Percentiles rank a stretch among this genome's conserved stretches.
phyloP scores from a whole-genome alignment of 768 basidiomycete species.

The Boletus insuetus region DNA sequence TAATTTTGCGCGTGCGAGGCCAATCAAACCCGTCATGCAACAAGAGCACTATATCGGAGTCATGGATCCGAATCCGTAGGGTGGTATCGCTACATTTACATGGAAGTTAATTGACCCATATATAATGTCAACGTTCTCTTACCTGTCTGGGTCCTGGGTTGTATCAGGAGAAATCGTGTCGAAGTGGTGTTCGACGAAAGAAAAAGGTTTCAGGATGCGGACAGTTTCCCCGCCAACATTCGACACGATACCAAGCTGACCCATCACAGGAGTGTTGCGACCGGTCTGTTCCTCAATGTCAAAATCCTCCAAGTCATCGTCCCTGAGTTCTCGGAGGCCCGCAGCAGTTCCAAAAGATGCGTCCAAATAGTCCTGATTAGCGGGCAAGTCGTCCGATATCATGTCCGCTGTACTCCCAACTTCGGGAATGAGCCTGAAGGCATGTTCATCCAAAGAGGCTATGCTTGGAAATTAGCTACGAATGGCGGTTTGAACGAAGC shows the following conservation, averaged over 20 bases:
- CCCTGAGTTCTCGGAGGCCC: constrained; percentile 67
- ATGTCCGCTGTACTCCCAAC: constrained; percentile 81
- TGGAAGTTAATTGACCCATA: constrained; percentile 1
- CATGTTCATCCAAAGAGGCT: constrained; percentile 81
- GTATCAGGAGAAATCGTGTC: constrained; percentile 59
- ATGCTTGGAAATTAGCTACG: constrained; percentile 1
- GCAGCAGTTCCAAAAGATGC: constrained; percentile 76
- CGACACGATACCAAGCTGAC: constrained; percentile 48
- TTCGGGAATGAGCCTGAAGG: constrained; percentile 73
- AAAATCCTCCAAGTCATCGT: constrained; percentile 73
- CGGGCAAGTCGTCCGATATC: constrained; percentile 89
- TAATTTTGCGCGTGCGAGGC: constrained; percentile 76
- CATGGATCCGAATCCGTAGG: constrained; percentile 52
- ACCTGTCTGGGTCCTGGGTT: constrained; percentile 47
- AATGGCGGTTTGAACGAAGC: neutral
- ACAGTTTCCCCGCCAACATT: constrained; percentile 83
- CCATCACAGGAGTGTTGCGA: constrained; percentile 14
- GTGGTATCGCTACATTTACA: constrained; percentile 45
- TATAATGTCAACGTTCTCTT: constrained; percentile 18
- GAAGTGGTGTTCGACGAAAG: constrained; percentile 72
- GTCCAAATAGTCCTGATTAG: constrained; percentile 85
- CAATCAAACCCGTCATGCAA: constrained; percentile 97
- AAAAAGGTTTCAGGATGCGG: constrained; percentile 67
- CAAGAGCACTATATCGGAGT: constrained; percentile 64
- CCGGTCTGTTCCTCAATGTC: constrained; percentile 31